Base-by-base conservation (phyloP, 495 filamentous ascomycete genomes). In the Massariosphaeria phaeospora region DNA sequence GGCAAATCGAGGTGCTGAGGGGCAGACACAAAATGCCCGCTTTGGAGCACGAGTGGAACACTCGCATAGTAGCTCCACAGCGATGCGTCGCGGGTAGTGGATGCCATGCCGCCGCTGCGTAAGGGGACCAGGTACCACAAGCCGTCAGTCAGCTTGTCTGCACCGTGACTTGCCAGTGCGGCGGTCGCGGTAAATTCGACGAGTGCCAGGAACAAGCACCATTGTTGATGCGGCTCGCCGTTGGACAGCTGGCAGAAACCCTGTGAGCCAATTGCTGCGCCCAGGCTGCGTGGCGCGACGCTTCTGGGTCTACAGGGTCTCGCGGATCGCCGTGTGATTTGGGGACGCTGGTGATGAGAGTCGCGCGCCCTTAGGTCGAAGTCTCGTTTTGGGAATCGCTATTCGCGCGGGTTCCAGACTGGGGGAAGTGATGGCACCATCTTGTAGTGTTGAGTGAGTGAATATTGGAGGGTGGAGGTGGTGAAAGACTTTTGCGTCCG, bases 1-100 rank as follows among this genome's bases (percentile, higher is more conserved):
- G 48, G 48, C 48, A 51, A 26, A 3, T 23, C 18, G 20, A 34
- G 15, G n/a, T n/a, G 45, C 45, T 48, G 43, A 46, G 47, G 31
- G 47, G 31, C 17, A 38, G 24, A 5, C 26, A 36, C 33, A 51
- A 35, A 51, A 41, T 51, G 15, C 17, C 34, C 48, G 12, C 20
- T 38, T 4, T 36, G 4, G 13, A 33, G 23, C 48, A 15, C 21
- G 33, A 42, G 18, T 51, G 48, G 48, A 25, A 39, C 20, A 38
- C 34, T 40, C 34, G 1, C 15, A 12, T 13, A 1, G 9, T 24
- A 24, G 48, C 48, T 29, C 27, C 7, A 11, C n/a, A 15, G 48
- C 25, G 29, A 35, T 40, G 1, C 48, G 34, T 9, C 20, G 48
- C 48, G 20, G 36, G 24, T 20, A 40, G 25, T 51, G 48, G 48